A percentile compares a stretch with the other conserved stretches of the same genome.
phyloP scores from a whole-genome alignment of 1,284 basidiomycete genomes.

The Sparassis latifolia region DNA sequence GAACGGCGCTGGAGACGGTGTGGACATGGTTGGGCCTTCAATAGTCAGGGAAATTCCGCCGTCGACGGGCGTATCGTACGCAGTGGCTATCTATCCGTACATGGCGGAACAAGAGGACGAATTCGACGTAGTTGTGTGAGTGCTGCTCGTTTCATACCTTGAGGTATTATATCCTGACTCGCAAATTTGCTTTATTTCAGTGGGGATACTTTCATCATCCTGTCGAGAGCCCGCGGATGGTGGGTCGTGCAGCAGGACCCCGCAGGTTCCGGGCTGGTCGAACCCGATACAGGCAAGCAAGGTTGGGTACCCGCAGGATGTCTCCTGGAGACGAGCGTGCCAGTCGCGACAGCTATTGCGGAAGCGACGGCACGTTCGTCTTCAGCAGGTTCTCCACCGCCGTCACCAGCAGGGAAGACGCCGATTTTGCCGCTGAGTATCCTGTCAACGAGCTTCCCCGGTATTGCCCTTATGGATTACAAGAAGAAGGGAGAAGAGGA shows the following conservation, averaged over 20 bases:
- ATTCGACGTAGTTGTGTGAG: constrained; percentile 94
- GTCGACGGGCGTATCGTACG: constrained; percentile 72
- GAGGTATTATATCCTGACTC: constrained; percentile 1
- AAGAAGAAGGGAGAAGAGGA: constrained; percentile 87
- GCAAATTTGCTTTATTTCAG: constrained; percentile 29
- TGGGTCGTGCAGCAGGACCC: constrained; percentile 97
- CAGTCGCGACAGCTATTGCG: constrained; percentile 70
- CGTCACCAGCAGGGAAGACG: constrained; percentile 39
- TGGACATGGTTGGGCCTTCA: constrained; percentile 12
- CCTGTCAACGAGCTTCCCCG: constrained; percentile 90
- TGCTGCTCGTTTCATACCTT: constrained; percentile 17
- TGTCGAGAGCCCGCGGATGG: constrained; percentile 94
- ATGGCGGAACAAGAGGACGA: constrained; percentile 97
- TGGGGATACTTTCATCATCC: constrained; percentile 88
- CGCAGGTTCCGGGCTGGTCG: constrained; percentile 75
- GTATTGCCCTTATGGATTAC: constrained; percentile 93
- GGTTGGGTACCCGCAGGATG: constrained; percentile 93
- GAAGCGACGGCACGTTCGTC: constrained; percentile 59
- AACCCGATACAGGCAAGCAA: constrained; percentile 68
- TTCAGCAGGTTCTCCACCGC: constrained; percentile 34
- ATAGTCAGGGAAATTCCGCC: constrained; percentile 44
- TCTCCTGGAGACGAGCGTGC: constrained; percentile 85
- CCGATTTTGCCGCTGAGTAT: constrained; percentile 86
- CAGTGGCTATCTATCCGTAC: constrained; percentile 91
- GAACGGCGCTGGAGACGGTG: constrained; percentile 7